Conservation (phyloP, 2,329 filamentous ascomycete species). For the Claviceps maximensis region DNA sequence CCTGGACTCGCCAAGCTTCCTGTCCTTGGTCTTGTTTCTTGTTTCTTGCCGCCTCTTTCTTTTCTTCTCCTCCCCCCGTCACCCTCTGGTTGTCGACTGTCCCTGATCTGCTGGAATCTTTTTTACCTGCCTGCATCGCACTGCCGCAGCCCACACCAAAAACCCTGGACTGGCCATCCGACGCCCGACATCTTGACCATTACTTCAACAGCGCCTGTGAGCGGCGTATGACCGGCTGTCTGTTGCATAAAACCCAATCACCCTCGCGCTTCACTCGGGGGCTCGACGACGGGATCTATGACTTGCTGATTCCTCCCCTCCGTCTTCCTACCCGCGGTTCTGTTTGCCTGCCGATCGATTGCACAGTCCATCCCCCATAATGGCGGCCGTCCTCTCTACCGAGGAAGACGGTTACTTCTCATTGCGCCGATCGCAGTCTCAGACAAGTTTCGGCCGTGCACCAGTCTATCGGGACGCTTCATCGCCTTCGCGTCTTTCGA, state of each 20-base stretch:
- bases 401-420: conserved; percentile 47
- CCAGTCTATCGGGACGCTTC: conserved; percentile 26
- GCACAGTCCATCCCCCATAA: conserved; percentile 12
- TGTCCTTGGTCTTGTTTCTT: too few species aligned
- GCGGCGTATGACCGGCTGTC: neutral
- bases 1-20: too few species aligned
- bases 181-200: neutral
- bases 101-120: neutral
- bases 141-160: neutral
- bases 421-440: conserved; percentile 47
- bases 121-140: neutral
- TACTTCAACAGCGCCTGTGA: neutral
- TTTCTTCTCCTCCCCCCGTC: neutral
- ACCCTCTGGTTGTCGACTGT: neutral
- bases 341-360: neutral
- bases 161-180: neutral
- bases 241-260: neutral
- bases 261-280: neutral
- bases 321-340: neutral
- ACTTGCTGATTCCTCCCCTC: neutral
- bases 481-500: conserved; percentile 30
- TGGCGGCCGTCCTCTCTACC: conserved; percentile 43
- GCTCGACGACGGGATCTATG: neutral
- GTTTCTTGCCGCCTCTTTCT: neutral
- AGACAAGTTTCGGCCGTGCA: conserved; percentile 38